These are phyloP conservation scores for Oemleria cerasiformis DNA, from an alignment of 306 rosid species.

Conservation along the genomic window DNA sequence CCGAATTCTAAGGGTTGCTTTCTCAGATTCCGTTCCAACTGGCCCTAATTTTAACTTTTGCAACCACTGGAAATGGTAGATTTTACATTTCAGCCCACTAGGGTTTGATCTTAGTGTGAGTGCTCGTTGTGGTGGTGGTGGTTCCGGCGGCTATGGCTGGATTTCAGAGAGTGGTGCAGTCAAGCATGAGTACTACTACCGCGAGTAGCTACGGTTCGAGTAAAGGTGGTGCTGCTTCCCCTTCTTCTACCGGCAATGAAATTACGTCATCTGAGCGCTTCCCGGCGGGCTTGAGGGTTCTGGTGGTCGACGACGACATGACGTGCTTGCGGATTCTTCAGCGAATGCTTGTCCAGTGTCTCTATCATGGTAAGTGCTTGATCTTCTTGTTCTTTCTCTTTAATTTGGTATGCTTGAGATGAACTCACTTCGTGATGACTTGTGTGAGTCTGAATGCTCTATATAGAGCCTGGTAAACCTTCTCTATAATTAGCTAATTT, in stretches of 20 bases:
- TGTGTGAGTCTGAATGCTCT: too few relatives aligned
- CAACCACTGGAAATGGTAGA: neutral
- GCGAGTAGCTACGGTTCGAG: conserved; percentile 29
- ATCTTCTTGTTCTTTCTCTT: neutral
- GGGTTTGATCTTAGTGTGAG: neutral
- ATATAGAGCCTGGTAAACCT: too few relatives aligned
- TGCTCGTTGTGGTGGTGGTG: neutral
- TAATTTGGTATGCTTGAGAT: neutral
- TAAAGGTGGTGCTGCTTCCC: conserved; percentile 16
- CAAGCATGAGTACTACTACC: conserved; percentile 31
- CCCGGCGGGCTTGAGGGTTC: conserved; percentile 49
- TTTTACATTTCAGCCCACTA: neutral
- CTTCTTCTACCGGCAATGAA: neutral
- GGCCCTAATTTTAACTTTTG: neutral
- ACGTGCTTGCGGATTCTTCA: conserved; percentile 33
- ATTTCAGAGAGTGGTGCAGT: conserved; percentile 44
- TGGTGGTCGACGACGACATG: conserved; percentile 58
- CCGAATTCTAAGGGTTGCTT: neutral
- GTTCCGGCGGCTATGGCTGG: conserved; percentile 40
- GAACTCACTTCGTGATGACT: too few relatives aligned
- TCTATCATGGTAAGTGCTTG: conserved; percentile 37
- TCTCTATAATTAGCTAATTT: too few relatives aligned
- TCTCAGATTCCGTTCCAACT: conserved; percentile 17
- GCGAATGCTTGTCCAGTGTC: conserved; percentile 38
- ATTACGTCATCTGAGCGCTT: conserved; percentile 26